A percentile compares a stretch with the other conserved stretches of the same genome.
These are phyloP conservation scores for Lactifluus hygrophoroides DNA, from an alignment of 768 basidiomycete genomes.

Conservation along the genomic window DNA sequence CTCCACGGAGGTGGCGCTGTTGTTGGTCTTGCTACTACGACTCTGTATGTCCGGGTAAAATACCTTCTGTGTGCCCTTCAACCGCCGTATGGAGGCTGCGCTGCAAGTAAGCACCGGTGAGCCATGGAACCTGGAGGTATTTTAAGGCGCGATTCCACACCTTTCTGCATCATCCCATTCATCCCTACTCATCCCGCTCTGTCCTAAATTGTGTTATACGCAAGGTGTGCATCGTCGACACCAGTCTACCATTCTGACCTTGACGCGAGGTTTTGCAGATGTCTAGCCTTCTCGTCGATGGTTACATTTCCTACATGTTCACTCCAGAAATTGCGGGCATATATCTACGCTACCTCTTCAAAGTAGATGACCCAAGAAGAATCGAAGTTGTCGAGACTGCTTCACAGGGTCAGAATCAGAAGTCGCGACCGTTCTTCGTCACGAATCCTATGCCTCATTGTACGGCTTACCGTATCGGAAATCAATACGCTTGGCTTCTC, in stretches of 20 bases:
- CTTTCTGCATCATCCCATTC: neutral
- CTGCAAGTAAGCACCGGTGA: neutral
- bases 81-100: neutral
- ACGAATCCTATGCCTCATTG: neutral
- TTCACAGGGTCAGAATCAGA: no score
- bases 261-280: neutral
- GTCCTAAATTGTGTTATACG: neutral
- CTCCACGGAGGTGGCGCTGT: conserved; percentile 6
- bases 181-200: neutral
- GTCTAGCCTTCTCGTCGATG: neutral
- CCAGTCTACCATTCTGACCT: neutral
- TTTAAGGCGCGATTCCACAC: neutral
- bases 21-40: neutral
- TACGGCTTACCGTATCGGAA: neutral
- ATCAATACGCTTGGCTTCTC: conserved; percentile 1
- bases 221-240: conserved; percentile 1
- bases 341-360: conserved; percentile 7
- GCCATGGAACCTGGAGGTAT: neutral
- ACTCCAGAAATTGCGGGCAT: neutral
- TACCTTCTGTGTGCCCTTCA: neutral
- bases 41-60: neutral
- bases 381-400: no score
- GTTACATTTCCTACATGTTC: conserved; percentile 14
- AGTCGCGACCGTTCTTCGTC: neutral
- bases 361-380: neutral